Evolutionary conservation across 2,329 filamentous ascomycete species (phyloP), one percentile per base, ranked within the genome.

Genomic region (Fusarium camptoceras): DNA sequence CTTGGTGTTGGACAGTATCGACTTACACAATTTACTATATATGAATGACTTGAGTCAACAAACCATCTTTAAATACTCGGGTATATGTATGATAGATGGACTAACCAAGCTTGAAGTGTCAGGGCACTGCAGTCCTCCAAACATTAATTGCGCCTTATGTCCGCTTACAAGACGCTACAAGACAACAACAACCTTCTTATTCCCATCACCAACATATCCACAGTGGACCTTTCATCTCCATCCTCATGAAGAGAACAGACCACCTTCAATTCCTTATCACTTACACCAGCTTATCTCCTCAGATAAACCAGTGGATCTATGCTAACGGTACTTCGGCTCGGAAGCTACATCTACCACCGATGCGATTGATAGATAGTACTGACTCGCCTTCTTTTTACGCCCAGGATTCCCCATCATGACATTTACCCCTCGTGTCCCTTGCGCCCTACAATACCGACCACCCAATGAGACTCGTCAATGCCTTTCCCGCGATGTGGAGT

Each of bases 351-450:
- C 41, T 71, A 60, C 54, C 18, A 55, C 67, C 67, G 67, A 59
- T 34, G 30, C 30, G 15, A 41, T 24, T 44, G 16, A 51, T 30
- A 30, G 34, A 37, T 37, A 37, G 18, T 8, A 55, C 67, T 71
- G 64, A 68, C 67, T 70, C 67, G 67, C 18, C 37, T 42, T 18
- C 15, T 37, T 20, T 16, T 7, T 16, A 58, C 53, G 16, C 22
- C 53, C 20, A 53, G 37, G 24, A 9, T 41, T 48, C 37, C 24
- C 59, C 56, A 53, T 53, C 55, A 69, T 58, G 66, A 58, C 61
- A 50, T 57, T 51, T 68, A 71, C 67, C 67, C 67, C 67, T 70
- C 67, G 63, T 71, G 67, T 71, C 39, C 50, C 67, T 71, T 70
- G 68, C 67, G 67, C 67, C 67, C 67, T 70, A 71, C 67, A 62